Evolutionary conservation across 345 rosid genomes (phyloP), one percentile per base, ranked within the genome.

Genomic region (Acer saccharum): DNA sequence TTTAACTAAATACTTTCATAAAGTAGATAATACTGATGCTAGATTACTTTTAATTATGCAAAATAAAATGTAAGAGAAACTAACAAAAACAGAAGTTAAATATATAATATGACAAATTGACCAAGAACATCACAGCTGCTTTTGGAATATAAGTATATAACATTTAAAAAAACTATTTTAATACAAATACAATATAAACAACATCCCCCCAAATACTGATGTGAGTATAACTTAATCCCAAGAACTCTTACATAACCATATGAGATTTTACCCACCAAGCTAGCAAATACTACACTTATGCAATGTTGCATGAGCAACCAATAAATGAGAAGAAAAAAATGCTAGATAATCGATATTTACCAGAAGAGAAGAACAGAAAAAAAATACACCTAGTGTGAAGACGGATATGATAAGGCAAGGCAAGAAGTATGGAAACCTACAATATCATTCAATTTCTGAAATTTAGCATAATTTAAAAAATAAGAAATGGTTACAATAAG

Each of bases 401-500:
- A 87, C 71, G 23, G 97, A 89, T 89, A 93, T 93, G 52, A 87
- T 72, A 58, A 90, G 87, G 87, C 91, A 89, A 20, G 98, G 97
- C 58, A 93, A 83, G 81, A 90, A 80, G 88, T 92, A 92, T n/a
- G 97, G 94, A 78, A 90, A 93, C 85, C 98, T 92, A 80, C 81
- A 82, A 57, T 20, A 58, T 54, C 48, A 74, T 78, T 63, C 68
- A 54, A 20, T 52, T 62, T 71, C 21, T 6, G 39, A 69, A 69
- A 80, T 69, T 78, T 39, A 78, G 79, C 70, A 66, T 12, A 65
- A 72, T 58, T 44, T 27, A 21, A 57, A 52, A 11, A 16, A 62
- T 65, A 66, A 58, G 25, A 20, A 72, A 60, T 11, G 20, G 35
- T 60, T 39, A 60, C 27, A 41, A 20, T 11, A 60, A 41, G 11